Conservation (phyloP, 2,329 filamentous ascomycete species). For the Gaeumannomyces sp. region DNA sequence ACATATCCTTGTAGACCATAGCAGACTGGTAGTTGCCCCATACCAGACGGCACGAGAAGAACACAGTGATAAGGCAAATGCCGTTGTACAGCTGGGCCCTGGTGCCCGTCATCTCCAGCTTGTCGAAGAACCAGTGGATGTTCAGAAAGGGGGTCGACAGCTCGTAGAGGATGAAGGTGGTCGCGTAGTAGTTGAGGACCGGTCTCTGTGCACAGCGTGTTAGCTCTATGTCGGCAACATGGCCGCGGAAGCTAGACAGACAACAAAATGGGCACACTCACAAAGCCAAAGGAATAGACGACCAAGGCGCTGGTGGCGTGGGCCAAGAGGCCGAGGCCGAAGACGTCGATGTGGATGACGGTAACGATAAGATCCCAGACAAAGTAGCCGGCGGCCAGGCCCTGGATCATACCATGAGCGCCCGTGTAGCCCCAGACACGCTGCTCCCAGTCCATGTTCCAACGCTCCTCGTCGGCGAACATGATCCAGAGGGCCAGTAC, state of each 20-base stretch:
- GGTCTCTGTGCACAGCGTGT: slow-evolving; percentile 51
- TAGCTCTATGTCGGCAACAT: neutral
- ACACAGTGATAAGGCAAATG: slow-evolving; percentile 62
- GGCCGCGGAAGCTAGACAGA: too few relatives aligned
- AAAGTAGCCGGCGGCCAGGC: slow-evolving; percentile 75
- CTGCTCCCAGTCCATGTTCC: slow-evolving; percentile 58
- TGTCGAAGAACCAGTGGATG: slow-evolving; percentile 89
- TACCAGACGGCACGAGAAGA: slow-evolving; percentile 70
- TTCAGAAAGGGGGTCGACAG: slow-evolving; percentile 81
- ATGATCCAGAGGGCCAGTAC: slow-evolving; percentile 68
- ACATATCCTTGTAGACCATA: slow-evolving; percentile 66
- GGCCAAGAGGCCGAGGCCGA: slow-evolving; percentile 69
- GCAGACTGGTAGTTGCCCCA: slow-evolving; percentile 71
- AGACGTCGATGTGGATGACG: slow-evolving; percentile 60
- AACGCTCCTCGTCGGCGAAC: slow-evolving; percentile 59
- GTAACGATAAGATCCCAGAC: slow-evolving; percentile 75
- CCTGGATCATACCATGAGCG: slow-evolving; percentile 65
- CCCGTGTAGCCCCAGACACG: slow-evolving; percentile 75
- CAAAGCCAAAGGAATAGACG: slow-evolving; percentile 74
- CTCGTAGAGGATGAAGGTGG: slow-evolving; percentile 81
- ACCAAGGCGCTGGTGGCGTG: slow-evolving; percentile 69
- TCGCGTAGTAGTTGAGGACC: slow-evolving; percentile 77
- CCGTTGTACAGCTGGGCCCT: slow-evolving; percentile 72
- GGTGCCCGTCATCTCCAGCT: slow-evolving; percentile 72
- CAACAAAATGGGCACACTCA: slow-evolving; percentile 38